Conservation (phyloP, 345 rosid genomes). For the Hibiscus syriacus region DNA sequence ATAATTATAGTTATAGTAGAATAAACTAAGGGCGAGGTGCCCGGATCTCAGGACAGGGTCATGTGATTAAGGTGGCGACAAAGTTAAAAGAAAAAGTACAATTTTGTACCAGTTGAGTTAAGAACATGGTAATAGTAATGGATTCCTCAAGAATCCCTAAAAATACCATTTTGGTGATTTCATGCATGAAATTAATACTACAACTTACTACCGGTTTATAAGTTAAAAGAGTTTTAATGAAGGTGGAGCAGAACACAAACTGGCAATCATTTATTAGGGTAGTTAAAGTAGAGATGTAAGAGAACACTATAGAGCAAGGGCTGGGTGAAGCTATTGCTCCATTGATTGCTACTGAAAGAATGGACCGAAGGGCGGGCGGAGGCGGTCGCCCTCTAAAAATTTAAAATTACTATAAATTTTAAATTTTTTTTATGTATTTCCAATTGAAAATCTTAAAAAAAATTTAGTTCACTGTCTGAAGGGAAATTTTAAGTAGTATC, state of each 20-base stretch:
- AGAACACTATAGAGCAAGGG: too few relatives aligned
- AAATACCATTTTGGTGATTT: not conserved
- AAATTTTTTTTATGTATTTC: too few relatives aligned
- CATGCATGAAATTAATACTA: not conserved
- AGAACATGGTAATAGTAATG: not conserved
- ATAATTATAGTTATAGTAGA: not conserved
- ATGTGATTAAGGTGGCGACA: conserved; percentile 32
- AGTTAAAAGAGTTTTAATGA: not conserved
- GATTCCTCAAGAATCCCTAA: not conserved
- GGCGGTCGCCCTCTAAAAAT: too few relatives aligned
- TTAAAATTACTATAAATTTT: too few relatives aligned
- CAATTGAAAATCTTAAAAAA: too few relatives aligned
- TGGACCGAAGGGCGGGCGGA: too few relatives aligned
- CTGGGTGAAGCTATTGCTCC: too few relatives aligned
- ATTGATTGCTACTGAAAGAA: too few relatives aligned
- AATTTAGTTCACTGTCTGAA: too few relatives aligned
- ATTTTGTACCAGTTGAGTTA: not conserved
- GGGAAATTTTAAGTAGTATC: too few relatives aligned
- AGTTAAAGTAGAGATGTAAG: too few relatives aligned
- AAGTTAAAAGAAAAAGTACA: conserved; percentile 1
- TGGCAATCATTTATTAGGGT: not conserved
- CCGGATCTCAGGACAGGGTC: conserved; percentile 40
- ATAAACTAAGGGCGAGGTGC: conserved; percentile 24
- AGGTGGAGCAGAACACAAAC: not conserved
- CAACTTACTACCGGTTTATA: not conserved